A percentile compares a stretch with the other conserved stretches of the same genome.
Conservation (phyloP, 331 rosid genomes). For the Pyrus hybrid region DNA sequence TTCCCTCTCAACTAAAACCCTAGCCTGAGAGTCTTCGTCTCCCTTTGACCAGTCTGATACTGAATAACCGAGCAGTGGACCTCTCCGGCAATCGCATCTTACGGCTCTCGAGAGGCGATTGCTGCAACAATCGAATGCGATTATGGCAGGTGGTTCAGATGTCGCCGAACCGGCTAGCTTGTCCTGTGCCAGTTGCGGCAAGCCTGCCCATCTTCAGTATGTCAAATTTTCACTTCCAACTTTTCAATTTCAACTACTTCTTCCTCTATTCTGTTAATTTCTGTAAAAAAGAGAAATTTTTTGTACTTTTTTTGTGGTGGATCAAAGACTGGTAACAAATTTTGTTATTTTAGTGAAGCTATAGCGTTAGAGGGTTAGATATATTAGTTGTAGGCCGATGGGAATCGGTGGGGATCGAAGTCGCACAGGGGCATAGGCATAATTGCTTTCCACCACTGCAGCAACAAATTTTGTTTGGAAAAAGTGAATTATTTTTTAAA, state of each 20-base stretch:
- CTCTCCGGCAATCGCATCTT: background rate
- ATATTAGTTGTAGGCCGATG: background rate
- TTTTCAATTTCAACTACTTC: background rate
- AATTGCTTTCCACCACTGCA: background rate
- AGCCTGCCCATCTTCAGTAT: conserved; percentile 83
- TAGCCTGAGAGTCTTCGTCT: background rate
- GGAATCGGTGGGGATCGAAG: background rate
- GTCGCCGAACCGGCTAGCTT: conserved; percentile 31
- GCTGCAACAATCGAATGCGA: background rate
- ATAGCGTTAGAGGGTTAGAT: background rate
- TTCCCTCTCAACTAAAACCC: conserved; percentile 5
- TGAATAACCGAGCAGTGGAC: background rate
- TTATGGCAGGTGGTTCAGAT: conserved; percentile 55
- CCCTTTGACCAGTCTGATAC: background rate
- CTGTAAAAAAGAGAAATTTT: background rate
- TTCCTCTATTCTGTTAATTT: background rate
- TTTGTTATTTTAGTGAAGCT: background rate
- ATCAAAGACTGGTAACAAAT: background rate
- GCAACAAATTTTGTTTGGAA: background rate
- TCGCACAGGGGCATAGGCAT: background rate
- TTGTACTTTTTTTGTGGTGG: background rate
- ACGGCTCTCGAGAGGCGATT: background rate
- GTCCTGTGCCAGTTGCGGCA: conserved; percentile 62
- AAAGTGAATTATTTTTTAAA: background rate
- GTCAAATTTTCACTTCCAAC: background rate